Conservation (phyloP, 169 alveolate species). For the Theileria equi region DNA sequence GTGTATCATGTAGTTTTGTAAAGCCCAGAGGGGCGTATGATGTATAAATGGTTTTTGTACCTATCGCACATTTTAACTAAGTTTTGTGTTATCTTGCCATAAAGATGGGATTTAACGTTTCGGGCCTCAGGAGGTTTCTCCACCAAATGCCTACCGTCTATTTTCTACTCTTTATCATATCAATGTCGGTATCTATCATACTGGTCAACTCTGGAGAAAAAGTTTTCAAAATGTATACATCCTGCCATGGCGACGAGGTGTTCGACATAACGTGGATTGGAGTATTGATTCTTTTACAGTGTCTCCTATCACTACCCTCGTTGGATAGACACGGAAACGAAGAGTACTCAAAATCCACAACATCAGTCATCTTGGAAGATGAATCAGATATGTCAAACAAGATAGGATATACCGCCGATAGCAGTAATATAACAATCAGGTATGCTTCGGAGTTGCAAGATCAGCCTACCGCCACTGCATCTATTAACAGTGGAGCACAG, state of each 20-base stretch:
- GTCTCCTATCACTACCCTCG: conserved; percentile 17
- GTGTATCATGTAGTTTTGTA: no score
- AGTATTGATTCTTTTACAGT: conserved; percentile 36
- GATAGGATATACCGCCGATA: no score
- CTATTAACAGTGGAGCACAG: no score
- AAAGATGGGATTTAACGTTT: conserved; percentile 5
- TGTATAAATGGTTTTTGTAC: not conserved
- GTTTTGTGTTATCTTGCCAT: no score
- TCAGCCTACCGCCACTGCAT: no score
- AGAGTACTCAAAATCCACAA: not conserved
- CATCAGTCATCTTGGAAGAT: no score
- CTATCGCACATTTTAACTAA: not conserved
- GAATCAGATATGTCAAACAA: no score
- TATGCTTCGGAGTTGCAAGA: no score
- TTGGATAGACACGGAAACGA: not conserved
- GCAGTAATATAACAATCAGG: no score
- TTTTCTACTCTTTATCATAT: conserved; percentile 22
- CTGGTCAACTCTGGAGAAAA: conserved; percentile 45
- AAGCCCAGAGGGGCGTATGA: not conserved
- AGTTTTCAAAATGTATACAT: conserved; percentile 44
- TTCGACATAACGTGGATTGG: conserved; percentile 33
- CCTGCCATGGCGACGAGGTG: conserved; percentile 41
- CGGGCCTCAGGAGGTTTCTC: not conserved
- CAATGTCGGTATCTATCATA: conserved; percentile 27
- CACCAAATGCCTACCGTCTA: conserved; percentile 37